Evolutionary conservation across 352 stramenopile genomes (phyloP).

Genomic region (Phytopythium helicoides): DNA sequence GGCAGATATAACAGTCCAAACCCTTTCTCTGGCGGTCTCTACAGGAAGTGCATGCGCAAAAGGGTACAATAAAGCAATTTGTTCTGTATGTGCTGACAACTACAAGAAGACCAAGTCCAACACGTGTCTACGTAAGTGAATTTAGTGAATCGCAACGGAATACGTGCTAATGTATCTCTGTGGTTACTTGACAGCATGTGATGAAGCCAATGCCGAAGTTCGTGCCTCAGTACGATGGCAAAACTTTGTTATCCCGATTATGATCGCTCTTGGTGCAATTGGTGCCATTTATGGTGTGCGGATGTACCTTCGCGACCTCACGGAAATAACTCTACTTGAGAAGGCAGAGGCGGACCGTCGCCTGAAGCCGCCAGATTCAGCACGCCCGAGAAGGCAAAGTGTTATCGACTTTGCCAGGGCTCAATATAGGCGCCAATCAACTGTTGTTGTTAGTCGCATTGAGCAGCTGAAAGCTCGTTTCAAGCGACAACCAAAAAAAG

Average conservation of each 20-base stretch:
- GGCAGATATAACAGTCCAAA: slow-evolving; percentile 44
- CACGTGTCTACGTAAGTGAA: slow-evolving; percentile 59
- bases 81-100: slow-evolving; percentile 53
- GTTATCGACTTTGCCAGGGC: slow-evolving; percentile 21
- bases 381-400: slow-evolving; percentile 10
- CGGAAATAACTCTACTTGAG: slow-evolving; percentile 53
- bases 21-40: slow-evolving; percentile 7
- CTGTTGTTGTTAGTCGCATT: slow-evolving; percentile 16
- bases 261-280: slow-evolving; percentile 35
- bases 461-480: slow-evolving; percentile 29
- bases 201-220: slow-evolving; percentile 45
- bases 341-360: slow-evolving; percentile 63
- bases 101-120: slow-evolving; percentile 60
- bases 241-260: slow-evolving; percentile 68
- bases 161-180: too few species aligned
- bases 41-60: slow-evolving; percentile 32
- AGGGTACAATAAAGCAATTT: slow-evolving; percentile 63
- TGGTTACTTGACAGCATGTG: slow-evolving; percentile 57
- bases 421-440: slow-evolving; percentile 21
- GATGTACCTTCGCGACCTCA: slow-evolving; percentile 55
- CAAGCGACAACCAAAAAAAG: slow-evolving; percentile 14
- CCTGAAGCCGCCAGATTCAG: slow-evolving; percentile 23
- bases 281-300: slow-evolving; percentile 33
- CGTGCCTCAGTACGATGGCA: slow-evolving; percentile 57
- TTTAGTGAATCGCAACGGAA: too few species aligned